A percentile compares a stretch with the other conserved stretches of the same genome.
phyloP scores from a whole-genome alignment of 2,329 filamentous ascomycete genomes.

The Teratosphaeria destructans region DNA sequence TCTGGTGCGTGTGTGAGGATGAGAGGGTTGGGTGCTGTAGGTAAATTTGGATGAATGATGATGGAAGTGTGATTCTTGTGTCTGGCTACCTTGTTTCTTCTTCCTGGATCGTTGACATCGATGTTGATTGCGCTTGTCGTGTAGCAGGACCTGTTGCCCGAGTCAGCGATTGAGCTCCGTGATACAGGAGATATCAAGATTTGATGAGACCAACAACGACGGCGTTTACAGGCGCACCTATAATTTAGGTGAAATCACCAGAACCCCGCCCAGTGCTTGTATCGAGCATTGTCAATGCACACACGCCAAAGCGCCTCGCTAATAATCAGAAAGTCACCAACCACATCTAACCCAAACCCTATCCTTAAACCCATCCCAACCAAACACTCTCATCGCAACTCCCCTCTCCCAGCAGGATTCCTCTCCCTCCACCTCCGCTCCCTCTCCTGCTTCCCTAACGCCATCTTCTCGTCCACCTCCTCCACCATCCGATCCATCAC shows the following conservation, averaged over 20 bases:
- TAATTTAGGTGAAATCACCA: too few relatives aligned
- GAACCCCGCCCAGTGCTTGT: too few relatives aligned
- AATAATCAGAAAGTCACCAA: neutral
- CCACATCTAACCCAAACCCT: neutral
- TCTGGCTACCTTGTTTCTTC: too few relatives aligned
- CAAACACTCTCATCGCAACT: constrained; percentile 20
- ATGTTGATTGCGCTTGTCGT: too few relatives aligned
- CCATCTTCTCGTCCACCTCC: constrained; percentile 55
- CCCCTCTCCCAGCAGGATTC: constrained; percentile 35
- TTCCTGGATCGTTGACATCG: too few relatives aligned
- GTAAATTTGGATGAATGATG: too few relatives aligned
- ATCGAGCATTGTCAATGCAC: neutral
- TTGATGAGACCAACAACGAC: too few relatives aligned
- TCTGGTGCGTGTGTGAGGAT: neutral
- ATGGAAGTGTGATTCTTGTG: too few relatives aligned
- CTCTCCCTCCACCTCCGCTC: constrained; percentile 32
- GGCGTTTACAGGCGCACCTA: too few relatives aligned
- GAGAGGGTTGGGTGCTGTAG: neutral
- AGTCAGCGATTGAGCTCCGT: too few relatives aligned
- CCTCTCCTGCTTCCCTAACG: constrained; percentile 36
- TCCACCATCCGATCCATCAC: constrained; percentile 56
- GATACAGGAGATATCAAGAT: too few relatives aligned
- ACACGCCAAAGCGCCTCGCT: neutral
- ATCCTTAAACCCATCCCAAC: neutral
- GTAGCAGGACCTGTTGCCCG: too few relatives aligned